Conservation (phyloP, 345 rosid genomes). For the Clausena lansium region DNA sequence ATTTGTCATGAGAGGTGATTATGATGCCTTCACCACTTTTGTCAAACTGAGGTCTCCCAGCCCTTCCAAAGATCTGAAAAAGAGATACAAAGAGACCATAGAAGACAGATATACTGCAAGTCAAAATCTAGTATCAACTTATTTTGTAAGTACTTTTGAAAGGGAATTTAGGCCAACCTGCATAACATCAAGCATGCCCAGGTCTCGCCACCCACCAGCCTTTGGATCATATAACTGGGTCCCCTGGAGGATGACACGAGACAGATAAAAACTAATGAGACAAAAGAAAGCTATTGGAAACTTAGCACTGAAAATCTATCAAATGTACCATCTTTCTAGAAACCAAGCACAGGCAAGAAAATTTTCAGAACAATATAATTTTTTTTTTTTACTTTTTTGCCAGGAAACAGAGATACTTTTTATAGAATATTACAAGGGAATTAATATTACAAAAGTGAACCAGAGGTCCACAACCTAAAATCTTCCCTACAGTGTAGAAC, state of each 20-base stretch:
- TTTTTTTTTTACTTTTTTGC: no score
- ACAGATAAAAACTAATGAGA: slow-evolving; percentile 19
- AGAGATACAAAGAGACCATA: slow-evolving; percentile 15
- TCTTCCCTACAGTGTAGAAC: no score
- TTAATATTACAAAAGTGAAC: no score
- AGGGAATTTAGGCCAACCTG: slow-evolving; percentile 49
- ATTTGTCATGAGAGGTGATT: slow-evolving; percentile 93
- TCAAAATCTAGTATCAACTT: neutral
- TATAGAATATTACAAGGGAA: no score
- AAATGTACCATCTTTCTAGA: neutral
- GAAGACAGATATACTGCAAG: neutral
- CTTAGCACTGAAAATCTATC: neutral
- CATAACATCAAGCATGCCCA: slow-evolving; percentile 99
- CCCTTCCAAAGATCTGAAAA: slow-evolving; percentile 92
- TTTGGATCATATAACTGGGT: slow-evolving; percentile 94
- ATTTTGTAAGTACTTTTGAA: slow-evolving; percentile 1
- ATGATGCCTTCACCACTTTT: slow-evolving; percentile 98
- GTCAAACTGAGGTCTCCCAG: slow-evolving; percentile 99
- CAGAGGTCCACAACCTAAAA: no score
- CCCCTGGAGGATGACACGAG: slow-evolving; percentile 52
- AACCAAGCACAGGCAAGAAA: slow-evolving; percentile 2
- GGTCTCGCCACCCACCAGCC: slow-evolving; percentile 99
- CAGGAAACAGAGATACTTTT: no score
- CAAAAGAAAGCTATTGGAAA: slow-evolving; percentile 4
- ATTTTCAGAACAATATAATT: neutral